Evolutionary conservation across 139 green algal genomes (phyloP).

Genomic region (Coelastrella sp.): DNA sequence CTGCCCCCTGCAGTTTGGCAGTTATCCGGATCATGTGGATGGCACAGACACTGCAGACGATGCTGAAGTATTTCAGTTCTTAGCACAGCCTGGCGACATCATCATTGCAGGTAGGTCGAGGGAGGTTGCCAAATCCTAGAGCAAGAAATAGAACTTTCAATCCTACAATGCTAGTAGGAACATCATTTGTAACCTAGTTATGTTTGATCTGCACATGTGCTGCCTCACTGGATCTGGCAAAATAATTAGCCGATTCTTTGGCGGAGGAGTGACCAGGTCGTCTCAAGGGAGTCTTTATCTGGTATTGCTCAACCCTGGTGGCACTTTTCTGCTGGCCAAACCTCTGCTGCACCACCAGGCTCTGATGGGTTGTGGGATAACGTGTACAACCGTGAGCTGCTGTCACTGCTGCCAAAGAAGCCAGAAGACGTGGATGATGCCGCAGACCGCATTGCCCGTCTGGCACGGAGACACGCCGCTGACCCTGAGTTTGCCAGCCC

Average conservation of each 20-base stretch:
- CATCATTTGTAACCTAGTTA: not conserved
- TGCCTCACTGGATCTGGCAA: not conserved
- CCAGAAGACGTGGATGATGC: constrained; percentile 47
- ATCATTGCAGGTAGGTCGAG: constrained; percentile 64
- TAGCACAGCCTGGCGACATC: constrained; percentile 68
- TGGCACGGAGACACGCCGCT: constrained; percentile 55
- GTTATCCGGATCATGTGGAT: constrained; percentile 74
- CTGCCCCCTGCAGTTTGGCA: constrained; percentile 81
- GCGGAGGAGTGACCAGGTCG: too few species aligned
- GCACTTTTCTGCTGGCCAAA: too few species aligned
- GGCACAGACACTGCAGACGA: constrained; percentile 78
- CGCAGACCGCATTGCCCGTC: constrained; percentile 48
- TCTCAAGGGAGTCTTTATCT: too few species aligned
- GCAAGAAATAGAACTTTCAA: too few species aligned
- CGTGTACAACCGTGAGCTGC: constrained; percentile 24
- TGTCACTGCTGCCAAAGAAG: constrained; percentile 51
- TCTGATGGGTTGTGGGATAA: constrained; percentile 87
- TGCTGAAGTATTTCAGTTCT: constrained; percentile 67
- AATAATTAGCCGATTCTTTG: too few species aligned
- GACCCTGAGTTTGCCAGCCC: constrained; percentile 79
- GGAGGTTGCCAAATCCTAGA: too few species aligned
- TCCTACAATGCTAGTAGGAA: not conserved
- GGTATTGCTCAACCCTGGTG: too few species aligned
- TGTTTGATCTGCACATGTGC: not conserved
- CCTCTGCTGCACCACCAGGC: constrained; percentile 33